phyloP scores from a whole-genome alignment of 2,329 filamentous ascomycete genomes.

The Talaromyces sp. region DNA sequence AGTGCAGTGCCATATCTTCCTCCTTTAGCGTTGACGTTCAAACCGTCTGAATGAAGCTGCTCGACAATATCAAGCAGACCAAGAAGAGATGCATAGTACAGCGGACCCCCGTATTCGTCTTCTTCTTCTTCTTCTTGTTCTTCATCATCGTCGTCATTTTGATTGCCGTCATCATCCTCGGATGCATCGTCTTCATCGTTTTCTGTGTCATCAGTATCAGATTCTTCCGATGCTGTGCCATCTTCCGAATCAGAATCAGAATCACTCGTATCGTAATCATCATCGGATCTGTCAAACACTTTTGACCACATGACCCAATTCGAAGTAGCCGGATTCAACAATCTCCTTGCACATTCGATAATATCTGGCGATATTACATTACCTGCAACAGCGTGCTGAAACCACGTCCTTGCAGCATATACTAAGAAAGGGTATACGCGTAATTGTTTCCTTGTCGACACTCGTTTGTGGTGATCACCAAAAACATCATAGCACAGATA shows the following conservation, averaged over 20 bases:
- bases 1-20: background rate
- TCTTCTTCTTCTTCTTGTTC: background rate
- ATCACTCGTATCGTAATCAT: background rate
- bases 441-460: background rate
- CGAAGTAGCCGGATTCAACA: background rate
- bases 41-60: background rate
- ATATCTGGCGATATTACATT: background rate
- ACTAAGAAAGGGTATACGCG: background rate
- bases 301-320: background rate
- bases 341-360: background rate
- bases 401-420: slow-evolving; percentile 3
- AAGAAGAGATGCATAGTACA: background rate
- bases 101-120: background rate
- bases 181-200: background rate
- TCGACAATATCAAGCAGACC: background rate
- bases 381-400: background rate
- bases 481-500: background rate
- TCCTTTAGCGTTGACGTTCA: background rate
- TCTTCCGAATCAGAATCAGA: background rate
- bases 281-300: background rate
- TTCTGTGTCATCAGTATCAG: background rate
- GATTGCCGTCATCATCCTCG: background rate
- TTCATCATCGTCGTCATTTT: background rate
- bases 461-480: background rate
- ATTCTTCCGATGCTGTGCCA: background rate